phyloP scores from a whole-genome alignment of 192 early-diverging fungal species.

The Linderina pennispora region DNA sequence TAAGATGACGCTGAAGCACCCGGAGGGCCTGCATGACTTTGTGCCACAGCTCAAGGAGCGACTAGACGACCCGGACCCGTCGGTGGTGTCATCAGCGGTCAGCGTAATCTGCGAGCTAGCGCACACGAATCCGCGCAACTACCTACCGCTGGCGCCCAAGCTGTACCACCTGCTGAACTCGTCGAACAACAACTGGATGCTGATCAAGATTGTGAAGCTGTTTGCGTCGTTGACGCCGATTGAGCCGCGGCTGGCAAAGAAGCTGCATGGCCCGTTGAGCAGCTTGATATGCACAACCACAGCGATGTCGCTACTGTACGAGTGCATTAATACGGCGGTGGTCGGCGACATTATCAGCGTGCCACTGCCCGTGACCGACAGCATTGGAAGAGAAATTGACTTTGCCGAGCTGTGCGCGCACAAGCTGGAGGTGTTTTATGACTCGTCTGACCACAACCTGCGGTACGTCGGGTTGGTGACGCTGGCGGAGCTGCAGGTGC shows the following conservation, averaged over 20 bases:
- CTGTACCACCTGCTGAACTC: slow-evolving; percentile 86
- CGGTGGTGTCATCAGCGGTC: slow-evolving; percentile 88
- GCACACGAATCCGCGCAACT: slow-evolving; percentile 84
- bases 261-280: slow-evolving; percentile 77
- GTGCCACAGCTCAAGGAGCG: slow-evolving; percentile 81
- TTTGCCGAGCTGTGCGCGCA: slow-evolving; percentile 77
- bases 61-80: slow-evolving; percentile 87
- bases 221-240: slow-evolving; percentile 88
- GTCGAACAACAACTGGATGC: slow-evolving; percentile 98
- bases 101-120: slow-evolving; percentile 97
- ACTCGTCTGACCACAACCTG: slow-evolving; percentile 85
- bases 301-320: slow-evolving; percentile 97
- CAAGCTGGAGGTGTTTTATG: slow-evolving; percentile 77
- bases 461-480: slow-evolving; percentile 86
- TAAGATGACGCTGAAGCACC: slow-evolving; percentile 83
- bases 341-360: slow-evolving; percentile 78
- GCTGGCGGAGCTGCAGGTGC: slow-evolving; percentile 71
- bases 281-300: slow-evolving; percentile 79
- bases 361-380: slow-evolving; percentile 44
- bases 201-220: slow-evolving; percentile 99
- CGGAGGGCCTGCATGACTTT: slow-evolving; percentile 75
- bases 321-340: slow-evolving; percentile 93
- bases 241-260: slow-evolving; percentile 90
- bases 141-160: slow-evolving; percentile 90
- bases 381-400: slow-evolving; percentile 28